Conservation (phyloP, 371 early-diverging fungal species). For the Mucor mucedo region DNA sequence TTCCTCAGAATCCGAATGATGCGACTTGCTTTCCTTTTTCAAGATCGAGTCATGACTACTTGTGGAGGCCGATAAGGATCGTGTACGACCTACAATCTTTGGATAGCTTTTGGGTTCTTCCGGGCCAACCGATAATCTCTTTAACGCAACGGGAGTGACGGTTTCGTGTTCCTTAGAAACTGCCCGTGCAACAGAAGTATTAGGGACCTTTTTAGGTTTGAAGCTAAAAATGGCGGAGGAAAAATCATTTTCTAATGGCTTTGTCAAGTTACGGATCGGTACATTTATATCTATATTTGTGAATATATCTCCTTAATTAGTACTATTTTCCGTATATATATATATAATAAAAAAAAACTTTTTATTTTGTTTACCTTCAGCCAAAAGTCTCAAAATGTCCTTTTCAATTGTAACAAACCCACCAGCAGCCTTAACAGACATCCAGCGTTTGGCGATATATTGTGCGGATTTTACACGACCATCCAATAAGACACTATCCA, state of each 20-base stretch:
- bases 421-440: constrained; percentile 37
- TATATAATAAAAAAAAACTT: neutral
- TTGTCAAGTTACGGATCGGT: constrained; percentile 41
- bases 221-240: constrained; percentile 29
- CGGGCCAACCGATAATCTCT: constrained; percentile 10
- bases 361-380: constrained; percentile 41
- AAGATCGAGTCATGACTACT: neutral
- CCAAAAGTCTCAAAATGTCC: constrained; percentile 35
- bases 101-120: neutral
- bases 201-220: constrained; percentile 19
- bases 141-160: neutral
- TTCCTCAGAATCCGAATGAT: constrained; percentile 18
- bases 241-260: constrained; percentile 32
- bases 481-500: constrained; percentile 42
- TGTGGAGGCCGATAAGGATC: constrained; percentile 22
- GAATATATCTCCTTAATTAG: too few relatives aligned
- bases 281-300: constrained; percentile 37
- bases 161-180: neutral
- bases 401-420: constrained; percentile 47
- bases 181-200: constrained; percentile 8
- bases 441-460: constrained; percentile 46
- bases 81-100: constrained; percentile 7
- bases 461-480: constrained; percentile 37
- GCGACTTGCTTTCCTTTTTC: neutral
- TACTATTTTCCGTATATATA: too few relatives aligned